phyloP scores from a whole-genome alignment of 164 flowering plant species.

The Umbilicus rupestris region DNA sequence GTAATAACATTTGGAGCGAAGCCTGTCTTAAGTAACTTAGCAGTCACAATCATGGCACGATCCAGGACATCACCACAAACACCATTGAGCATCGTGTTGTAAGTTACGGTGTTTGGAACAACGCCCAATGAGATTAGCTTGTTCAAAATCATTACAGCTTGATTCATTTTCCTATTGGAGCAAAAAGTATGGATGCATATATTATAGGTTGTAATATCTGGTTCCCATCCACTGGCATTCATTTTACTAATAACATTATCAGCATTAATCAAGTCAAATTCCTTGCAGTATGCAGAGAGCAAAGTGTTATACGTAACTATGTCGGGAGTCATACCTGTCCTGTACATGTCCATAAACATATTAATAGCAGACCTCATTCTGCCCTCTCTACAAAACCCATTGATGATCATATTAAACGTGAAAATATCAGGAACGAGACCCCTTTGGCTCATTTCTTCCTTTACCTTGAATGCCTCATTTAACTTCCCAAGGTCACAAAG shows the following conservation, averaged over 20 bases:
- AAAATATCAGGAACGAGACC: slow-evolving; percentile 74
- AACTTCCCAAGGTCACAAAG: slow-evolving; percentile 48
- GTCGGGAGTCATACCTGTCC: slow-evolving; percentile 56
- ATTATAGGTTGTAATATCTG: slow-evolving; percentile 75
- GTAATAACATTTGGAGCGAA: slow-evolving; percentile 76
- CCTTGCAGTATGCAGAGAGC: slow-evolving; percentile 65
- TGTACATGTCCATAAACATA: slow-evolving; percentile 44
- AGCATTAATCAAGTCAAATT: slow-evolving; percentile 47
- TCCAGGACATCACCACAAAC: slow-evolving; percentile 62
- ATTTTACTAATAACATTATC: slow-evolving; percentile 36
- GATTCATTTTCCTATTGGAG: slow-evolving; percentile 33
- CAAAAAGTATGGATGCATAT: slow-evolving; percentile 59
- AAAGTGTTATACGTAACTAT: slow-evolving; percentile 75
- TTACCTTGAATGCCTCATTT: slow-evolving; percentile 52
- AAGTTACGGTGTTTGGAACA: slow-evolving; percentile 70
- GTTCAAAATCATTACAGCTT: slow-evolving; percentile 59
- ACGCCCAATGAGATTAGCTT: slow-evolving; percentile 60
- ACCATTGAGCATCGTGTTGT: slow-evolving; percentile 71
- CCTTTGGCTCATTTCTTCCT: slow-evolving; percentile 56
- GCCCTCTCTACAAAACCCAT: slow-evolving; percentile 67
- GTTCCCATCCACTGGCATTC: slow-evolving; percentile 47
- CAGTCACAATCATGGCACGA: slow-evolving; percentile 62
- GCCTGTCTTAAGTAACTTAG: slow-evolving; percentile 75
- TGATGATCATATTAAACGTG: slow-evolving; percentile 67
- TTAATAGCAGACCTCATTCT: slow-evolving; percentile 53